Percentiles rank a stretch among this genome's conserved stretches.
Conservation (phyloP, 257 asterid genomes). For the Fraxinus americana region DNA sequence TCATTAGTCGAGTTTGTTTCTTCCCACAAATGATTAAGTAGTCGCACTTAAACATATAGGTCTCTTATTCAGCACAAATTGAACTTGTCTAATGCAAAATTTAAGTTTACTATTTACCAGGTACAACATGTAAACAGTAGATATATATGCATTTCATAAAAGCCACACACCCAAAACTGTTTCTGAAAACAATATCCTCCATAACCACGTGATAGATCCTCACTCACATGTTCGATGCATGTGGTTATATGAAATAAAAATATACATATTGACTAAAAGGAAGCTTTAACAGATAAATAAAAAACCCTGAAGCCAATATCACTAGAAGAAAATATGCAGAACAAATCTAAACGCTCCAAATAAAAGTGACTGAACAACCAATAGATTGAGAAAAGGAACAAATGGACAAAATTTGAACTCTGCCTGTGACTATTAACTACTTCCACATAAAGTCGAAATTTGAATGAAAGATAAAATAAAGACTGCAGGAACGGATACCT, state of each 20-base stretch:
- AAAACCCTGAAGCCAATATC: not conserved
- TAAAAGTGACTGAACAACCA: not conserved
- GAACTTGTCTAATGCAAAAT: not conserved
- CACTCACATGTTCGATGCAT: not conserved
- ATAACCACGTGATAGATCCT: not conserved
- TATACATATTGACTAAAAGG: not conserved
- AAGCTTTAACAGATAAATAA: not conserved
- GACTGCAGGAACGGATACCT: constrained; percentile 44
- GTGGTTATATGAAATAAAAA: not conserved
- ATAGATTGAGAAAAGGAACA: not conserved
- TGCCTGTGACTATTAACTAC: not conserved
- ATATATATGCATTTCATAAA: not conserved
- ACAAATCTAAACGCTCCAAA: not conserved
- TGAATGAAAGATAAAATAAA: not conserved
- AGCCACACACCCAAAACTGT: not conserved
- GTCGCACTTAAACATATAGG: not conserved
- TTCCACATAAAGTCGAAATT: not conserved
- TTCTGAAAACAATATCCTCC: constrained; percentile 3
- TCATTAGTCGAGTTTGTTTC: constrained; percentile 5
- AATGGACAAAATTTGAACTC: not conserved
- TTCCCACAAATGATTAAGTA: constrained; percentile 8
- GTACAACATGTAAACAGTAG: not conserved
- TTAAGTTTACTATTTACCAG: not conserved
- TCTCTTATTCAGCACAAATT: not conserved
- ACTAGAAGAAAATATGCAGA: not conserved